A percentile compares a stretch with the other conserved stretches of the same genome.
phyloP scores from a whole-genome alignment of 83 land plant species.

The Picea mariana region DNA sequence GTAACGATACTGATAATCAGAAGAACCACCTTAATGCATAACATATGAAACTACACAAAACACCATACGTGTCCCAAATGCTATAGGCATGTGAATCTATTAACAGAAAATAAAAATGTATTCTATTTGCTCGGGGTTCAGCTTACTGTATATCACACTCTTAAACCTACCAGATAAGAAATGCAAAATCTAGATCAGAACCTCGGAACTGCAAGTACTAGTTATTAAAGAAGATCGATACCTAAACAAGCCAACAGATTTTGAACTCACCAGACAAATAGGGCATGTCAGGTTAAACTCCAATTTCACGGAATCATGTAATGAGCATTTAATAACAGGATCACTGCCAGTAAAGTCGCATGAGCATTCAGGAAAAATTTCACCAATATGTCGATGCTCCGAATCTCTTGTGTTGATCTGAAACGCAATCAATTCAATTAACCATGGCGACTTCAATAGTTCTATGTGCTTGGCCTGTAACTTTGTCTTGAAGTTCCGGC shows the following conservation, averaged over 20 bases:
- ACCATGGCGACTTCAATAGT: constrained; percentile 69
- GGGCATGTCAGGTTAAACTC: constrained; percentile 65
- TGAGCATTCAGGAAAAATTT: constrained; percentile 25
- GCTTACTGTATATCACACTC: too few species aligned
- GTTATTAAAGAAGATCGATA: too few species aligned
- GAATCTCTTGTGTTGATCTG: constrained; percentile 40
- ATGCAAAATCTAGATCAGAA: background rate
- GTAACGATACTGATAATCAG: too few species aligned
- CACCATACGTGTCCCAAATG: background rate
- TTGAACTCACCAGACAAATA: constrained; percentile 58
- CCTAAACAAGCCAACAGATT: background rate
- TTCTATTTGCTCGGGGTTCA: too few species aligned
- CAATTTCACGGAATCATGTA: constrained; percentile 40
- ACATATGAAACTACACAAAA: background rate
- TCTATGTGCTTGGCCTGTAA: constrained; percentile 53
- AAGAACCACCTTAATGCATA: background rate
- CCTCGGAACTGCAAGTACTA: too few species aligned
- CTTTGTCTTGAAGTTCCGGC: constrained; percentile 43
- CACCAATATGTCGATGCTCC: constrained; percentile 20
- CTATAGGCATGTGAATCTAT: too few species aligned
- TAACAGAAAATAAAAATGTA: too few species aligned
- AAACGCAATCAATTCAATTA: constrained; percentile 61
- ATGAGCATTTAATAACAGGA: constrained; percentile 35
- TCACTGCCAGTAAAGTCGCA: constrained; percentile 30
- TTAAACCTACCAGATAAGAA: background rate